Percentiles rank a stretch among this genome's conserved stretches.
Evolutionary conservation across 1,284 basidiomycete genomes (phyloP).

Genomic region (Fomitopsis palustris): DNA sequence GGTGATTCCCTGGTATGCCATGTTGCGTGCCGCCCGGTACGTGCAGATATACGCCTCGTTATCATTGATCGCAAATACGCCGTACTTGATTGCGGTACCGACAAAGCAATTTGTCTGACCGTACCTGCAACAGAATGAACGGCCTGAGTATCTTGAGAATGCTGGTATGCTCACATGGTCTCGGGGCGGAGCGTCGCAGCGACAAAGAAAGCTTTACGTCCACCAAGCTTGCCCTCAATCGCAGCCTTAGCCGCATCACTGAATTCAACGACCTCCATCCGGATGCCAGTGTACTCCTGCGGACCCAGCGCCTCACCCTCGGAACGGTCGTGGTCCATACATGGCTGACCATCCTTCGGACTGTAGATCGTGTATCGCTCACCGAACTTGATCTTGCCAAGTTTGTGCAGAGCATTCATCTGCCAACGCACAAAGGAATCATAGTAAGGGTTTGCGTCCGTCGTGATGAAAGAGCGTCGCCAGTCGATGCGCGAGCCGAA

Average conservation of each 20-base stretch:
- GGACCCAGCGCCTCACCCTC: conserved; percentile 95
- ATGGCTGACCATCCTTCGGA: conserved; percentile 98
- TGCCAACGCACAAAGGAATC: conserved; percentile 99
- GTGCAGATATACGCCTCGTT: conserved; percentile 90
- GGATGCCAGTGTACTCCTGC: conserved; percentile 94
- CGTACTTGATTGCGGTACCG: conserved; percentile 89
- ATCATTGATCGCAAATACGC: conserved; percentile 85
- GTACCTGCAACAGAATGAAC: conserved; percentile 55
- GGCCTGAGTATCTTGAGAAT: conserved; percentile 9
- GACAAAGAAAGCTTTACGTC: conserved; percentile 87
- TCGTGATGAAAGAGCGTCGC: conserved; percentile 94
- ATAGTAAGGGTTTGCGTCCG: conserved; percentile 96
- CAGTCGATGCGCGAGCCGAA: conserved; percentile 97
- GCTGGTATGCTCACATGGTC: conserved; percentile 73
- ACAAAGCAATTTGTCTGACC: conserved; percentile 99
- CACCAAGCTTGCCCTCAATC: conserved; percentile 68
- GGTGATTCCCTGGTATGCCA: conserved; percentile 92
- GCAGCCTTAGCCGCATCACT: conserved; percentile 56
- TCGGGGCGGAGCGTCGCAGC: conserved; percentile 96
- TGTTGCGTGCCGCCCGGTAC: conserved; percentile 89
- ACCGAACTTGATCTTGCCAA: conserved; percentile 95
- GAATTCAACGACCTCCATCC: conserved; percentile 93
- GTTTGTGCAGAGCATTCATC: conserved; percentile 86
- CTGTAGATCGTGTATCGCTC: conserved; percentile 99
- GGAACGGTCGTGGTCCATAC: conserved; percentile 99